A percentile compares a stretch with the other conserved stretches of the same genome.
Evolutionary conservation across 2,329 filamentous ascomycete genomes (phyloP).

Genomic region (Epichloe brachyelytri): DNA sequence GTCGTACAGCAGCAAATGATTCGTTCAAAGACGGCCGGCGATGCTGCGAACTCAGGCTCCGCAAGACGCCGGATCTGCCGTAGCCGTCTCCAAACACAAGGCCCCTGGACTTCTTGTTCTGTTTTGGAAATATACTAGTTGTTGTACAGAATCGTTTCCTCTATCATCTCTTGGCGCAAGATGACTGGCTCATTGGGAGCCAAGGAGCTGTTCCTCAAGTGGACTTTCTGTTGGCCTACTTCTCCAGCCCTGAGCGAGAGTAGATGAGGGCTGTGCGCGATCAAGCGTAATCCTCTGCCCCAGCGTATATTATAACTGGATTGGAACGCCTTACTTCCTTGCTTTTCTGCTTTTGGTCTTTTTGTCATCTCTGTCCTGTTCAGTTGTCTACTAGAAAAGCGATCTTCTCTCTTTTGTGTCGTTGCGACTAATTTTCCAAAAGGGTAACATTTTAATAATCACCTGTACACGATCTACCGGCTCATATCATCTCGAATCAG

Average conservation of each 20-base stretch:
- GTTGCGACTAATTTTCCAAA: no score
- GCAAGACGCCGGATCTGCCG: neutral
- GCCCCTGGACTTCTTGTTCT: neutral
- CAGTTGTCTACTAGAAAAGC: neutral
- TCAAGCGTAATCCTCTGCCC: neutral
- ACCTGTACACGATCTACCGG: no score
- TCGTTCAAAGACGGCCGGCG: neutral
- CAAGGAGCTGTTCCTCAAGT: neutral
- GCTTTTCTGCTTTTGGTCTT: neutral
- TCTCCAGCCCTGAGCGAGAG: neutral
- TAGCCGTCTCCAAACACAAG: neutral
- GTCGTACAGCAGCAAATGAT: neutral
- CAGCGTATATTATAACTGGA: neutral
- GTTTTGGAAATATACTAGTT: neutral
- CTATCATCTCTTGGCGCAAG: neutral
- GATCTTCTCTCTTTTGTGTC: neutral
- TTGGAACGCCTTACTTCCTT: neutral
- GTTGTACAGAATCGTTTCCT: neutral
- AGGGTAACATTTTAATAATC: no score
- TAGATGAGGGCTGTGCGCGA: neutral
- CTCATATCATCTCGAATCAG: no score
- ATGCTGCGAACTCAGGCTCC: neutral
- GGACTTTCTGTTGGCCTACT: neutral
- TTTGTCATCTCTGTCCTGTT: neutral
- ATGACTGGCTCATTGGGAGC: neutral